Evolutionary conservation across 257 asterid genomes (phyloP), one percentile per base, ranked within the genome.

Genomic region (Forsythia suspensa): DNA sequence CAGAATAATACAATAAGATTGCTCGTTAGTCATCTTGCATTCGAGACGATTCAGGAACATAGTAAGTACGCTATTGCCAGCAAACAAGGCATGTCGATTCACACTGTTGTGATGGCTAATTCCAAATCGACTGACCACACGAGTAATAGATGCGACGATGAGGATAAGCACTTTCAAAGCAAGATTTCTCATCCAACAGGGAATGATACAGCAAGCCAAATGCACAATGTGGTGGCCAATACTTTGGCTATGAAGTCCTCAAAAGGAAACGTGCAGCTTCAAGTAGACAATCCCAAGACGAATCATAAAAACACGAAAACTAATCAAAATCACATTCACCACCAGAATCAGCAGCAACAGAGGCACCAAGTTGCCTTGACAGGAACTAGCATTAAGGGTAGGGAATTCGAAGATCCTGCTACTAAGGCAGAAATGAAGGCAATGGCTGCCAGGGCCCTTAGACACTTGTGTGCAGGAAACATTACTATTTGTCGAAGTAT

Each of bases 21-120:
- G 51, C 90, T 92, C 24, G 97, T 92, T 57, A 90, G 91, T 68
- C 96, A 92, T 79, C 87, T 92, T 13, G 97, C 97, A 0, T 92
- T 92, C 61, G 97, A 92, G 79, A 92, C 97, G 0, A 92, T 92
- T 36, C 92, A 88, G n/a, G 97, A 92, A 29, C 96, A 91, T 57
- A 91, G 97, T 78, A 90, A 91, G 72, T 92, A 92, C 68, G 75
- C 91, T 6, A 88, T 92, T 20, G 77, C 91, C 1, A 80, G 76
- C 67, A 89, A 85, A 20, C 89, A 89, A 1, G 57, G 69, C 43
- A 73, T 89, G 83, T 88, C 96, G 0, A 84, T 92, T 52, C 94
- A 88, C 83, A 81, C 94, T 3, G 84, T 90, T 3, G 90, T 88
- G 1, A 78, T 92, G 92, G 93, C 92, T 4, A 90, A 83, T 76